A percentile compares a stretch with the other conserved stretches of the same genome.
Evolutionary conservation across 2,329 filamentous ascomycete species (phyloP).

Genomic region (Xylariaceae sp.): DNA sequence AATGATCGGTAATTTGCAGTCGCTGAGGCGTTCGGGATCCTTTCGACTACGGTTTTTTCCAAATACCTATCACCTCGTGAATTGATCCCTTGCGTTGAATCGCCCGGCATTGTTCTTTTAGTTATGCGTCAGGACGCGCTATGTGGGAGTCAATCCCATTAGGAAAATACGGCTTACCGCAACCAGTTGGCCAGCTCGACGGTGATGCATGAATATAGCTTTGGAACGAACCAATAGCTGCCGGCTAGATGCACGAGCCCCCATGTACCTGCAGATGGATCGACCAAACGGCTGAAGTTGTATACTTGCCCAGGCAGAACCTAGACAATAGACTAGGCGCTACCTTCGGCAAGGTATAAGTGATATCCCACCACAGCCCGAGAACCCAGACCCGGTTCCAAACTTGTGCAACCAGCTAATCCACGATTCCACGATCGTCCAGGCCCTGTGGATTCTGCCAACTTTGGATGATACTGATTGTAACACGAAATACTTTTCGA

Average conservation of each 20-base stretch:
- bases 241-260: not conserved
- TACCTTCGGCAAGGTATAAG: not conserved
- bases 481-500: slow-evolving; percentile 13
- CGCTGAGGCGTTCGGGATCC: too few relatives aligned
- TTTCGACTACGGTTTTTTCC: not conserved
- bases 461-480: slow-evolving; percentile 5
- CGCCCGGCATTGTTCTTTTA: not conserved
- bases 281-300: slow-evolving; percentile 12
- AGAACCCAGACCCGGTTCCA: slow-evolving; percentile 10
- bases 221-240: slow-evolving; percentile 15
- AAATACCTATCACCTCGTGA: too few relatives aligned
- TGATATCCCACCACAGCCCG: slow-evolving; percentile 12
- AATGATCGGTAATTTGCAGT: too few relatives aligned
- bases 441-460: slow-evolving; percentile 1
- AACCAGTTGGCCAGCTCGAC: not conserved
- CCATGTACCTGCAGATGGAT: slow-evolving; percentile 25
- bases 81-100: slow-evolving; percentile 11
- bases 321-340: not conserved
- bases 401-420: slow-evolving; percentile 11
- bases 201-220: slow-evolving; percentile 18
- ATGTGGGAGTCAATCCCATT: slow-evolving; percentile 3
- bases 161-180: slow-evolving; percentile 1
- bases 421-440: slow-evolving; percentile 6
- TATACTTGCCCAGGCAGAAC: slow-evolving; percentile 17
- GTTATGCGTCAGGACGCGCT: slow-evolving; percentile 5